phyloP scores from a whole-genome alignment of 176 grass and related monocot genomes.

The Carex parvula region DNA sequence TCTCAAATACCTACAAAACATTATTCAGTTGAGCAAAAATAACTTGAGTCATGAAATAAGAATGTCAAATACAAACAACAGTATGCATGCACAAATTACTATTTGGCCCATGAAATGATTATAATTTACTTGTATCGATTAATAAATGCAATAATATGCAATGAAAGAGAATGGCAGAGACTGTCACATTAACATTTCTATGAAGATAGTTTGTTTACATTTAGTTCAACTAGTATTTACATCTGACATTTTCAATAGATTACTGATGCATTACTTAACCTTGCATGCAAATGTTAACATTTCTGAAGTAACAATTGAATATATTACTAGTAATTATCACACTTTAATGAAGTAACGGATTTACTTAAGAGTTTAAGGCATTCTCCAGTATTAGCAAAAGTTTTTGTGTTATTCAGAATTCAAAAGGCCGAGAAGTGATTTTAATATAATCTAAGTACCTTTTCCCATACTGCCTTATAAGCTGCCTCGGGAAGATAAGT shows the following conservation, averaged over 20 bases:
- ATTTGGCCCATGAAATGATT: neutral
- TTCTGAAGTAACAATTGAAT: neutral
- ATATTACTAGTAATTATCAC: neutral
- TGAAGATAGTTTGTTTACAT: neutral
- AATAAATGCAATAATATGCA: neutral
- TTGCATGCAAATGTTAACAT: neutral
- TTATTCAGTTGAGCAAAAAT: neutral
- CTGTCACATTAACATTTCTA: neutral
- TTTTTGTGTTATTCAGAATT: neutral
- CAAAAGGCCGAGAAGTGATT: neutral
- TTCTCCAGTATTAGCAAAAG: neutral
- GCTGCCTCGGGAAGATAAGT: conserved; percentile 69
- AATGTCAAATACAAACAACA: neutral
- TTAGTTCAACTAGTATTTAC: neutral
- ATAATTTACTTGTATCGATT: neutral
- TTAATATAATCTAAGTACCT: conserved; percentile 36
- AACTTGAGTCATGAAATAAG: neutral
- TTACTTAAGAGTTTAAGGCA: neutral
- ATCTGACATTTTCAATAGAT: neutral
- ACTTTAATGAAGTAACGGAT: neutral
- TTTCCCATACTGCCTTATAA: conserved; percentile 42
- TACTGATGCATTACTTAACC: neutral
- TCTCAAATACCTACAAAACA: conserved; percentile 59
- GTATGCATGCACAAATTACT: neutral
- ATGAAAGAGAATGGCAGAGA: neutral